Base-by-base conservation (phyloP, 2,329 filamentous ascomycete species). In the Botrytis cinerea region DNA sequence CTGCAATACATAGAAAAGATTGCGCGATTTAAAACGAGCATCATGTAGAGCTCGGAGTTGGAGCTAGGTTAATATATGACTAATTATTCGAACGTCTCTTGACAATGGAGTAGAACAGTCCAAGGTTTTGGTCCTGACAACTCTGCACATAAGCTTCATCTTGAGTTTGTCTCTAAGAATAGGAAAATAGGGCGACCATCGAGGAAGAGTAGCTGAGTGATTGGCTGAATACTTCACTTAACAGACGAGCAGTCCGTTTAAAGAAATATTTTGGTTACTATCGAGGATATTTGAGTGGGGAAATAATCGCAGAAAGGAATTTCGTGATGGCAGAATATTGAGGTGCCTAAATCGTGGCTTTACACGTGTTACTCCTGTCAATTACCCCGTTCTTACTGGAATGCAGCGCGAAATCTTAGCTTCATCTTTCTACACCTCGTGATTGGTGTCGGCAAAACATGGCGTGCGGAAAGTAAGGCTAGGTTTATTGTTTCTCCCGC, bases 281-380 rank as follows among this genome's bases (percentile, higher is more conserved):
- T 20, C 0, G 20, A 48, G 22, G 3, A 48, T 48, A 9, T 1
- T 25, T 25, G 46, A 48, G 20, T 48, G 1, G 22, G 46, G 22
- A 48, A 48, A 48, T 20, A 48, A 48, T 48, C 0, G 7, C 22
- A 48, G 20, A 48, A 9, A 48, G 20, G 3, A 25, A 10, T 48
- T 48, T 12, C 20, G 20, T 51, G 46, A 51, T 14, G n/a, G 25
- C 25, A n/a, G 10, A n/a, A 51, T n/a, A n/a, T n/a, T n/a, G 25
- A n/a, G 28, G 12, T 38, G 35, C 67, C 38, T 70, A 45, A 70
- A 70, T 38, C 32, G 67, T 70, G 67, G 35, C 48, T 60, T 59
- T 70, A 25, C 67, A 43, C 35, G 18, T 57, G 32, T 40, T 25
- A n/a, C 67, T 70, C 25, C 28, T 22, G 6, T 51, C 25, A 51